These are phyloP conservation scores for Dillenia suffruticosa DNA, from an alignment of 164 flowering plant species.

Conservation along the genomic window DNA sequence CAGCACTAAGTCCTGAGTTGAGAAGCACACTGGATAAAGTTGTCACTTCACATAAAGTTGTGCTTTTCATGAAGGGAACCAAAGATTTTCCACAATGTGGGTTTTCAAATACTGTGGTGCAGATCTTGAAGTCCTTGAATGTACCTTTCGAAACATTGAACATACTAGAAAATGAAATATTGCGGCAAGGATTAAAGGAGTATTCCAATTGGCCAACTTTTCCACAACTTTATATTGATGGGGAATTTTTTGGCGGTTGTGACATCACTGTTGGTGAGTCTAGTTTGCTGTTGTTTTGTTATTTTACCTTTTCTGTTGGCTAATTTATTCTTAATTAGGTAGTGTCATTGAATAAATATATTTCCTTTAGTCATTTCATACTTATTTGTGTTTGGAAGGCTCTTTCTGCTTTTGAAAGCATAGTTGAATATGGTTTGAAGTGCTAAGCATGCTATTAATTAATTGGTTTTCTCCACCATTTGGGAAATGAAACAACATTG, in stretches of 20 bases:
- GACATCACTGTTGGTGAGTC: constrained; percentile 86
- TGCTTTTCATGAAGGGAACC: constrained; percentile 90
- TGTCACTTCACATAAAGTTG: constrained; percentile 65
- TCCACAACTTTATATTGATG: constrained; percentile 91
- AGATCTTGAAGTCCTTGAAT: constrained; percentile 68
- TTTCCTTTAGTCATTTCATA: no score
- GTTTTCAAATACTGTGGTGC: constrained; percentile 85
- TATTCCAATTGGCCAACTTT: constrained; percentile 97
- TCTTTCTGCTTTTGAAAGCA: no score
- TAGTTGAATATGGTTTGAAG: no score
- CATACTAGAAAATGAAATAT: constrained; percentile 76
- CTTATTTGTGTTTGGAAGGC: no score
- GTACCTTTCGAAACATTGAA: constrained; percentile 81
- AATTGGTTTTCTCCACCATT: no score
- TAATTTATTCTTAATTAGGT: no score
- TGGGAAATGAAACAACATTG: no score
- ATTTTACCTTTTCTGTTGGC: no score
- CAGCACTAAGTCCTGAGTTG: constrained; percentile 68
- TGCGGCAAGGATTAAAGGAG: constrained; percentile 85
- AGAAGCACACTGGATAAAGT: constrained; percentile 77
- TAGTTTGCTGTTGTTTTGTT: not conserved
- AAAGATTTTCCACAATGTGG: constrained; percentile 94
- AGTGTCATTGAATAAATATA: no score
- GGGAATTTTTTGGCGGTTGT: constrained; percentile 94
- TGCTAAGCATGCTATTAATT: no score